Base-by-base conservation (phyloP, 768 basidiomycete genomes). In the Pleurotus pulmonarius region DNA sequence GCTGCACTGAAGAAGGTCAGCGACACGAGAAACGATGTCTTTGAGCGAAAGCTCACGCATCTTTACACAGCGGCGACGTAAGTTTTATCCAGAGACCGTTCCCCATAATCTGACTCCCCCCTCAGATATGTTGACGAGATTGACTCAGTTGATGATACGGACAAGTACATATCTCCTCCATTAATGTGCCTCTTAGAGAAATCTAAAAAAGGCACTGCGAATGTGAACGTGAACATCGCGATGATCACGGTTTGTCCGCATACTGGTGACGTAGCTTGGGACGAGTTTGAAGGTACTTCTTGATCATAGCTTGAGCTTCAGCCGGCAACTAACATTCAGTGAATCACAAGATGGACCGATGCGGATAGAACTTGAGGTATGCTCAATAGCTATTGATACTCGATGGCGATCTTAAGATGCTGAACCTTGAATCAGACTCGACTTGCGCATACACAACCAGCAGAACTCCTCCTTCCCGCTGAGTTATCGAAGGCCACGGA, bases 191-290 rank as follows among this genome's bases (percentile, higher is more conserved):
- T 92, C 48, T 63, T 98, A 16, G 85, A 90, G 46, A 88, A 94
- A 61, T 47, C 56, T 38, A 71, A 71, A 55, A 34, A 11, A 11
- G 29, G 29, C 4, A 11, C 29, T 34, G 11, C 9, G 29, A 57
- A 54, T 15, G 57, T 56, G 1, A 65, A 62, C 38, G 79, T 83
- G 3, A 71, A 63, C 1, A 78, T 98, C 40, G 87, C 87, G 6
- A 75, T 98, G 70, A 78, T 98, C 34, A 82, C 83, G 13, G 85
- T 97, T 13, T 84, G 85, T 56, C 92, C 94, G 0, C 86, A 86
- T 46, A 97, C 94, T 0, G 96, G 96, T 1, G 95, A 97, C 61
- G 88, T 99, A 2, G 73, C 93, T 2, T 98, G 92, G 85, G 96
- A 99, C 64, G 84, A 91, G 55, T 96, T 95, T 64, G 79, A 89